Evolutionary conservation across 768 basidiomycete genomes (phyloP).

Genomic region (Russula griseocarnosa): DNA sequence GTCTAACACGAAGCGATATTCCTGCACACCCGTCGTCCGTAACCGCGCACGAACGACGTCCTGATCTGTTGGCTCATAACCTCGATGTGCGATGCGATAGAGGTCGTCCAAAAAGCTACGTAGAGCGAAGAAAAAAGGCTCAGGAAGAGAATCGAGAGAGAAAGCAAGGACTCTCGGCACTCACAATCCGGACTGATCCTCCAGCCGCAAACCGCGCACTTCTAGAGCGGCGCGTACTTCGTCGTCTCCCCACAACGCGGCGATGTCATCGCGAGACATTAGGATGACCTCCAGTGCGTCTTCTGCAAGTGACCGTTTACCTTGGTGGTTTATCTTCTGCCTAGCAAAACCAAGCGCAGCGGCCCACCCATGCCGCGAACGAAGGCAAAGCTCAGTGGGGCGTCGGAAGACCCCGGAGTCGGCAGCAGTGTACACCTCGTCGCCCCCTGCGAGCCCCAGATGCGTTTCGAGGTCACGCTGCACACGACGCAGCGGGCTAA

Average conservation of each 20-base stretch:
- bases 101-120: constrained; percentile 20
- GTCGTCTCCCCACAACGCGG: constrained; percentile 62
- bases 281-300: constrained; percentile 56
- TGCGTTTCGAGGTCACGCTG: constrained; percentile 18
- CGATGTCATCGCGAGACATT: constrained; percentile 62
- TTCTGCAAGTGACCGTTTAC: constrained; percentile 39
- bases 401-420: constrained; percentile 10
- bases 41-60: constrained; percentile 78
- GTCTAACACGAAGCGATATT: constrained; percentile 63
- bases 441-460: constrained; percentile 15
- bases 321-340: constrained; percentile 14
- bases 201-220: constrained; percentile 48
- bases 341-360: constrained; percentile 29
- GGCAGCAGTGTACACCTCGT: constrained; percentile 13
- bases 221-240: constrained; percentile 57
- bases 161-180: constrained; percentile 32
- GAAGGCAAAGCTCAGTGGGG: constrained; percentile 34
- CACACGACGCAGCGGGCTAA: constrained; percentile 36
- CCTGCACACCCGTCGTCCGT: constrained; percentile 73
- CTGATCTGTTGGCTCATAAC: constrained; percentile 57
- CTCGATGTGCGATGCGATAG: constrained; percentile 15
- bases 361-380: constrained; percentile 35
- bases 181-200: constrained; percentile 73
- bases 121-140: not conserved
- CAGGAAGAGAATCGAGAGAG: not conserved